Base-by-base conservation (phyloP, 2,329 filamentous ascomycete species). In the Cyphellophora europaea region DNA sequence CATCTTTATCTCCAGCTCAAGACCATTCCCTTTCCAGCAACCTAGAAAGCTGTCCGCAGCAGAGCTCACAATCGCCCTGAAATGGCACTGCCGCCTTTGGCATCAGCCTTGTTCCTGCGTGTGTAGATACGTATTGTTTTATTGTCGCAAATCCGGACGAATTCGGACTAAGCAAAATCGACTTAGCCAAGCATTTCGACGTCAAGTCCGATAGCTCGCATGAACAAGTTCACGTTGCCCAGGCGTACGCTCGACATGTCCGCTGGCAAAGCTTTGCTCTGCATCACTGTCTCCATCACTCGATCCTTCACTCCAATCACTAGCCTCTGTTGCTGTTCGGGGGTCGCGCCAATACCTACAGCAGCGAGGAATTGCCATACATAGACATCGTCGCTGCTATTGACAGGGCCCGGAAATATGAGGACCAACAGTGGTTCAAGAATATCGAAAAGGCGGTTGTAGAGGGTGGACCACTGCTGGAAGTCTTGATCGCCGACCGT, bases 291-390 rank as follows among this genome's bases (percentile, higher is more conserved):
- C 55, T 94, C 88, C 75, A 96, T 93, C 40, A 98, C 91, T 35
- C 89, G 81, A 53, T 98, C 91, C 62, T 96, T 98, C 49, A 98
- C 91, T 27, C 87, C 88, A 52, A 95, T 74, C 6, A 98, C 91
- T 37, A 98, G 71, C 38, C 88, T 76, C 57, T 94, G 89, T 60
- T 98, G 91, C 62, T 98, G 91, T 48, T 95, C 87, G 11, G 88
- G 86, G 53, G 77, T 88, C 19, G 91, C 89, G 33, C 85, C 88
- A 45, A 94, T 91, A 43, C 91, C 91, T 61, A 95, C 86, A 10
- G 89, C 87, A 6, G 91, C 91, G 45, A 98, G 71, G 57, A 96
- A 93, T 61, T 96, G 89, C 91, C 91, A 98, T 25, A 96, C 86
- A 53, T 96, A 93, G 53, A 94, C 81, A 53, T 98, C 91, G 48